Percentiles rank a stretch among this genome's conserved stretches.
Evolutionary conservation across 768 basidiomycete species (phyloP).

Genomic region (Pleurotus tuber-regium): DNA sequence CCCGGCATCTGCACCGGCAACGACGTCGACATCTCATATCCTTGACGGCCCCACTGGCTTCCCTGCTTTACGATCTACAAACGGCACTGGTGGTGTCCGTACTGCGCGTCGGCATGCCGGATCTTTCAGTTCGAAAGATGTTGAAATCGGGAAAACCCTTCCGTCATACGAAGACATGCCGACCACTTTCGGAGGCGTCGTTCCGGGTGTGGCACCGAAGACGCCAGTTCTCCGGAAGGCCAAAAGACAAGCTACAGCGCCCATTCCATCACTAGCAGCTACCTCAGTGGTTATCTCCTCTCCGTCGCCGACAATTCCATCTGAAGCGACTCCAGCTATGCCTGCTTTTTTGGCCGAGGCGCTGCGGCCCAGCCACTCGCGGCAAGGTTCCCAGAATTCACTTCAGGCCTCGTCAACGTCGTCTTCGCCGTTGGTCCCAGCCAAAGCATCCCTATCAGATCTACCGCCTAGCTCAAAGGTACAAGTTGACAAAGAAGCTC

Average conservation of each 20-base stretch:
- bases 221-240: slow-evolving; percentile 46
- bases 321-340: slow-evolving; percentile 35
- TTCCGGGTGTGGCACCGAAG: slow-evolving; percentile 31
- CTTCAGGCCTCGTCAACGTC: slow-evolving; percentile 29
- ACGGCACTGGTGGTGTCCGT: slow-evolving; percentile 30
- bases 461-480: slow-evolving; percentile 54
- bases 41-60: slow-evolving; percentile 21
- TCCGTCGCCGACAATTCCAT: slow-evolving; percentile 39
- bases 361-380: slow-evolving; percentile 26
- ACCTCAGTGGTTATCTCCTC: slow-evolving; percentile 18
- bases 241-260: slow-evolving; percentile 43
- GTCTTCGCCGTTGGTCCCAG: slow-evolving; percentile 35
- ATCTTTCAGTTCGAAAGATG: slow-evolving; percentile 93
- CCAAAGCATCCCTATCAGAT: slow-evolving; percentile 40
- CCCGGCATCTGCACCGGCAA: slow-evolving; percentile 19
- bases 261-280: slow-evolving; percentile 28
- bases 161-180: slow-evolving; percentile 60
- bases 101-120: slow-evolving; percentile 83
- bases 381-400: slow-evolving; percentile 40
- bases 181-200: slow-evolving; percentile 31
- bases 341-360: slow-evolving; percentile 20
- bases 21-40: slow-evolving; percentile 23
- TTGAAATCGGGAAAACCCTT: slow-evolving; percentile 80
- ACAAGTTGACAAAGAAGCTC: slow-evolving; percentile 73
- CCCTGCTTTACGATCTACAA: slow-evolving; percentile 19